Evolutionary conservation across 108 stramenopile species (phyloP), one percentile per base, ranked within the genome.

Genomic region (Pseudonitzschia multiseries): DNA sequence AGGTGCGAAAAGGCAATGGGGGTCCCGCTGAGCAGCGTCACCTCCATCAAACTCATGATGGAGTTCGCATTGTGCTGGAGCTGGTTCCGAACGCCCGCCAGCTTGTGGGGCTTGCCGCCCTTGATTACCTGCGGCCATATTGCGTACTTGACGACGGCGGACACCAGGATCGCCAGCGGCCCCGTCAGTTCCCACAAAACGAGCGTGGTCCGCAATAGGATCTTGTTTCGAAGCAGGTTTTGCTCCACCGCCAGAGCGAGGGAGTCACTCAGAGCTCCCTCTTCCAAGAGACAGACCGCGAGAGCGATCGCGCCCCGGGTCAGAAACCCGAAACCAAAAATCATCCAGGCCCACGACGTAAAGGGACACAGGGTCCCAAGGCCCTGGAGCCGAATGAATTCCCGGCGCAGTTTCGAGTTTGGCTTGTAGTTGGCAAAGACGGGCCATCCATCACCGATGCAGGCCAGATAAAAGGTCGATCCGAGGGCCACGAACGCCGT

Each of bases 321-420:
- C 31, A 86, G 48, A 78, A 90, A 90, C 27, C 72, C 75, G 1
- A 75, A 13, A n/a, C 87, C 90, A 14, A 94, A 74, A 32, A 92
- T 32, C 67, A 87, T 83, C 89, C 91, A 92, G 14, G 80, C 76
- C 86, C 85, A 87, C 13, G 86, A 81, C 1, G 91, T 94, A 64
- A 86, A 92, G 26, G 88, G 88, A 21, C 73, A 81, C 43, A 89
- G 72, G 2, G 86, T 90, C 27, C 65, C 72, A 24, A 67, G 21
- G 0, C 79, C 81, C 18, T 36, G 26, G 21, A 82, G 18, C 8
- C 44, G 57, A 10, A 67, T 6, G 5, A 26, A 36, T 51, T 57
- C 15, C 54, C 78, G 66, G 65, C 46, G 59, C 18, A 67, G 27
- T 68, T 72, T 75, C 70, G 77, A 57, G 5, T 72, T 15, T 18